Percentiles rank a stretch among this genome's conserved stretches.
These are phyloP conservation scores for Scleromitrula shiraiana DNA, from an alignment of 2,329 filamentous ascomycete species.

Conservation along the genomic window DNA sequence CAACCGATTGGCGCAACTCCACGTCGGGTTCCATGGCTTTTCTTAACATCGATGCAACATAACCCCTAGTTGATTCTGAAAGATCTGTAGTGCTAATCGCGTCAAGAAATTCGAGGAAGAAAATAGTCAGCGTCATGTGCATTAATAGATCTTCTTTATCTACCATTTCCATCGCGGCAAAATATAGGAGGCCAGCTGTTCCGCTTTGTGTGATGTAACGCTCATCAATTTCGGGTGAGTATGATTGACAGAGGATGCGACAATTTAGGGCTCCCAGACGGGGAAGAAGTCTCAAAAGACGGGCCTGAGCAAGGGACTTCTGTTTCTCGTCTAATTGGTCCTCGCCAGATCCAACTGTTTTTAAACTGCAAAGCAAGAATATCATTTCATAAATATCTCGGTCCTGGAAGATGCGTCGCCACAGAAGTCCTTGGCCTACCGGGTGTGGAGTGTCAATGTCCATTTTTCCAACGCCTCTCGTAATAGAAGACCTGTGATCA, in stretches of 20 bases:
- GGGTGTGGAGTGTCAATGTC: constrained; percentile 33
- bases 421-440: constrained; percentile 45
- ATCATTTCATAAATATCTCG: constrained; percentile 39
- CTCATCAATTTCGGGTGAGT: constrained; percentile 25
- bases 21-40: constrained; percentile 21
- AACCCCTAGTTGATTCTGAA: constrained; percentile 21
- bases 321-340: constrained; percentile 26
- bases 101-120: constrained; percentile 28
- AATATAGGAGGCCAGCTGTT: constrained; percentile 25
- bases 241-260: constrained; percentile 19
- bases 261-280: constrained; percentile 26
- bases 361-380: constrained; percentile 31
- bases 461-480: constrained; percentile 27
- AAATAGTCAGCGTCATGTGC: constrained; percentile 29
- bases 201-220: constrained; percentile 14
- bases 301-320: constrained; percentile 29
- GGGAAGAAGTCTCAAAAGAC: constrained; percentile 28
- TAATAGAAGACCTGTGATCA: constrained; percentile 27
- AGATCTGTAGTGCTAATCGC: constrained; percentile 26
- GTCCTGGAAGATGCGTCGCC: constrained; percentile 44
- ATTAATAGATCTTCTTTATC: constrained; percentile 29
- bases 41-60: constrained; percentile 22
- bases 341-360: constrained; percentile 16
- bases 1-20: constrained; percentile 24
- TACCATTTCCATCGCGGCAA: constrained; percentile 28